Evolutionary conservation across 2,329 filamentous ascomycete species (phyloP).

Genomic region (Penicillium janthinellum): DNA sequence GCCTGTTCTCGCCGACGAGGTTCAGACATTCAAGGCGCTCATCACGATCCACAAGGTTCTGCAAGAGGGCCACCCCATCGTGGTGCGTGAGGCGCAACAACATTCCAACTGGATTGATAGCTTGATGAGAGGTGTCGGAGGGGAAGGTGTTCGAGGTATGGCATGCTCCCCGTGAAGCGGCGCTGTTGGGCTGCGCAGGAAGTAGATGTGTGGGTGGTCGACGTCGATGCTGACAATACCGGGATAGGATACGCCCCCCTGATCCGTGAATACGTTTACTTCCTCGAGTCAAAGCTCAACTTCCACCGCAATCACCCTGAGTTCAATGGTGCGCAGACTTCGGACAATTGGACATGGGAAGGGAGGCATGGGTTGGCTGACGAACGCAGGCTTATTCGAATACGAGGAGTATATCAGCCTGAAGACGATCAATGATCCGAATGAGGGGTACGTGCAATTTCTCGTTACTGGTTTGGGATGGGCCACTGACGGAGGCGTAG

Average conservation of each 20-base stretch:
- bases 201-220: conserved; percentile 2
- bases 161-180: conserved; percentile 1
- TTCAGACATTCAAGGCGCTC: conserved; percentile 97
- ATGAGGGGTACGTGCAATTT: conserved; percentile 72
- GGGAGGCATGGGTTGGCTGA: conserved; percentile 12
- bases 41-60: conserved; percentile 97
- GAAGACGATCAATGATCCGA: conserved; percentile 97
- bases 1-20: conserved; percentile 96
- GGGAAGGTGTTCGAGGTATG: conserved; percentile 78
- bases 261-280: conserved; percentile 96
- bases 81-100: conserved; percentile 82
- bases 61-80: conserved; percentile 90
- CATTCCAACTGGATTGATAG: conserved; percentile 92
- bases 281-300: conserved; percentile 88
- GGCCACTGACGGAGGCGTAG: conserved; percentile 38
- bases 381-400: conserved; percentile 73
- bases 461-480: not conserved
- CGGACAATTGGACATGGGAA: not conserved
- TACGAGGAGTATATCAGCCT: conserved; percentile 99
- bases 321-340: conserved; percentile 72
- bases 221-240: conserved; percentile 14
- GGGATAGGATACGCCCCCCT: conserved; percentile 74
- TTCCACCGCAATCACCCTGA: conserved; percentile 97
- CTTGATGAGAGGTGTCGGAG: conserved; percentile 77
- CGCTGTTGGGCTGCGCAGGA: not conserved